Conservation (phyloP, 768 basidiomycete species). For the Serendipita sp. region DNA sequence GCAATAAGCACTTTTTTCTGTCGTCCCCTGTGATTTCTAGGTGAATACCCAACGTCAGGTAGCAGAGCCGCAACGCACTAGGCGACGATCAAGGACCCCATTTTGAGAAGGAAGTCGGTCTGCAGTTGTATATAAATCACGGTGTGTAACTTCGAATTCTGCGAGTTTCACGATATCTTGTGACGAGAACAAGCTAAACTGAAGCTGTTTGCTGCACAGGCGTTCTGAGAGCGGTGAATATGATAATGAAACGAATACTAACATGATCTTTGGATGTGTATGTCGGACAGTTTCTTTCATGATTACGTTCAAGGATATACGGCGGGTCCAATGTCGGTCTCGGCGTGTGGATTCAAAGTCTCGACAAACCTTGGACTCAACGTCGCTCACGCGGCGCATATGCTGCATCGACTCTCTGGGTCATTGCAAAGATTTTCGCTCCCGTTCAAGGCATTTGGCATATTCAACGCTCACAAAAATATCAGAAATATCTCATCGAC, state of each 20-base stretch:
- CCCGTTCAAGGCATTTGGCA: too few relatives aligned
- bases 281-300: not conserved
- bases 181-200: conserved; percentile 85
- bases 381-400: not conserved
- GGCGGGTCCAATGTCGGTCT: too few relatives aligned
- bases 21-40: conserved; percentile 53
- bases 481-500: not conserved
- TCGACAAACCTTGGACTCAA: not conserved
- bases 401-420: not conserved
- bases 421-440: not conserved
- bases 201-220: conserved; percentile 67
- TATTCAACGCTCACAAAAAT: too few relatives aligned
- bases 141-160: conserved; percentile 88
- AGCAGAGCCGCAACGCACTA: conserved; percentile 37
- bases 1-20: conserved; percentile 82
- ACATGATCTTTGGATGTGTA: conserved; percentile 3
- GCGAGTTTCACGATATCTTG: conserved; percentile 93
- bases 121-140: conserved; percentile 74
- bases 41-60: not conserved
- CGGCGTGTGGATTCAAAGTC: too few relatives aligned
- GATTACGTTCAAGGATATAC: not conserved
- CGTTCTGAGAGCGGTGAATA: not conserved
- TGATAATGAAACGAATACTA: not conserved
- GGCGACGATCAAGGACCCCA: conserved; percentile 82
- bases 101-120: conserved; percentile 76